phyloP scores from a whole-genome alignment of 306 rosid genomes.

The peach (Prunus persica) region DNA sequence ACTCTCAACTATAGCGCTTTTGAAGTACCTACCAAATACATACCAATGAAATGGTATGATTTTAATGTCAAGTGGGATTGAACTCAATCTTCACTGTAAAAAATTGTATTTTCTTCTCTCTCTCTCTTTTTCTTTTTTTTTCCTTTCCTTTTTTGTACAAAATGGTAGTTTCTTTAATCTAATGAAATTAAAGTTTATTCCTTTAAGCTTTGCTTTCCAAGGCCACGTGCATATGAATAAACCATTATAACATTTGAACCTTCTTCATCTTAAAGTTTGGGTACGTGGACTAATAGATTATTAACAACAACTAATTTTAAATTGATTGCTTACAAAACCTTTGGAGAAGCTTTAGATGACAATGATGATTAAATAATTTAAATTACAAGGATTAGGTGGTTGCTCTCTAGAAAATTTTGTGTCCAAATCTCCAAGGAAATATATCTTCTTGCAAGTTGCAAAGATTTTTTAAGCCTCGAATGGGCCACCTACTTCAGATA shows the following conservation, averaged over 20 bases:
- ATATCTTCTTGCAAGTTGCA: neutral
- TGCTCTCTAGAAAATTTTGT: slow-evolving; percentile 2
- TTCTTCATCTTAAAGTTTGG: neutral
- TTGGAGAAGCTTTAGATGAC: neutral
- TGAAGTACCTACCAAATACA: too few species aligned
- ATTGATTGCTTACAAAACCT: neutral
- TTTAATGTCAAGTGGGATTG: too few species aligned
- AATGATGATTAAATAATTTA: neutral
- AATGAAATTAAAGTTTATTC: neutral
- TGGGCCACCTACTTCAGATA: neutral
- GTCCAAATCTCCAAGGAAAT: neutral
- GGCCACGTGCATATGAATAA: neutral
- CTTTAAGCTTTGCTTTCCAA: neutral
- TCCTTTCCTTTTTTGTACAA: neutral
- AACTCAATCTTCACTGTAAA: too few species aligned
- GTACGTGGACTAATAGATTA: neutral
- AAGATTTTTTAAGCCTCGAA: neutral
- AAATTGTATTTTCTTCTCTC: too few species aligned
- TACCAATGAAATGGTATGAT: too few species aligned
- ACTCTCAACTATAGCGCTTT: too few species aligned
- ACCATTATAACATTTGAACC: neutral
- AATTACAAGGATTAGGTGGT: slow-evolving; percentile 7
- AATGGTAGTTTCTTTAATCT: neutral
- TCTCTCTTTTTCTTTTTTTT: too few species aligned
- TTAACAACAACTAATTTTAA: neutral